Conservation (phyloP, 257 asterid species). For the Primulina eburnea region DNA sequence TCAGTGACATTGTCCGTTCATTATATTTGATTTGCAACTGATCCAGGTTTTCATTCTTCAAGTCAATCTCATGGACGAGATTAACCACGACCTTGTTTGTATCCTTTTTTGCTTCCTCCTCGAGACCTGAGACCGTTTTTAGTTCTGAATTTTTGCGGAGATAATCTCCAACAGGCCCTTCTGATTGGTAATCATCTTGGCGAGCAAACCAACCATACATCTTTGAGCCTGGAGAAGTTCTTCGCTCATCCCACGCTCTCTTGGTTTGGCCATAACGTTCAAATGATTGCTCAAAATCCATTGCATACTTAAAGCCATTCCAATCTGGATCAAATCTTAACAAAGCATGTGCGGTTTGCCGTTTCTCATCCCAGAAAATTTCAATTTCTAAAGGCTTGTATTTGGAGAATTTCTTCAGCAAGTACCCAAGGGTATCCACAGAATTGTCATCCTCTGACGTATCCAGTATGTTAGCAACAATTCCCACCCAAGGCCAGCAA, state of each 20-base stretch:
- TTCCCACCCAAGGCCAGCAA: slow-evolving; percentile 88
- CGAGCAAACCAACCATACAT: slow-evolving; percentile 69
- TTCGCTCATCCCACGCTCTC: slow-evolving; percentile 48
- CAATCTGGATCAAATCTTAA: slow-evolving; percentile 54
- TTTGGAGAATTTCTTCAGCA: slow-evolving; percentile 45
- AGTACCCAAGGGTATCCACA: slow-evolving; percentile 32
- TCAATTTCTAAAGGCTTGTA: slow-evolving; percentile 49
- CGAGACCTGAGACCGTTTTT: slow-evolving; percentile 47
- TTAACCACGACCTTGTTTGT: slow-evolving; percentile 47
- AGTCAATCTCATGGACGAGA: slow-evolving; percentile 65
- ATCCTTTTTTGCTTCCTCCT: slow-evolving; percentile 42
- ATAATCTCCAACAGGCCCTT: slow-evolving; percentile 57
- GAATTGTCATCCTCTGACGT: slow-evolving; percentile 31
- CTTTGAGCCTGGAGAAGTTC: slow-evolving; percentile 30
- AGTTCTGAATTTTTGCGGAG: slow-evolving; percentile 44
- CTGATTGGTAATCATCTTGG: slow-evolving; percentile 49
- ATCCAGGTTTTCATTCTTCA: slow-evolving; percentile 65
- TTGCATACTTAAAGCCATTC: slow-evolving; percentile 57
- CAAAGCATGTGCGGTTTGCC: slow-evolving; percentile 37
- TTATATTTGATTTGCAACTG: slow-evolving; percentile 54
- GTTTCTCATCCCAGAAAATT: slow-evolving; percentile 42
- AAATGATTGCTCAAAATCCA: slow-evolving; percentile 63
- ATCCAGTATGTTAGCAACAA: slow-evolving; percentile 47
- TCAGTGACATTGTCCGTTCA: slow-evolving; percentile 54
- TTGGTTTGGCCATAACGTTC: slow-evolving; percentile 43